Evolutionary conservation across 768 basidiomycete species (phyloP).

Genomic region (Calvatia gigantea): DNA sequence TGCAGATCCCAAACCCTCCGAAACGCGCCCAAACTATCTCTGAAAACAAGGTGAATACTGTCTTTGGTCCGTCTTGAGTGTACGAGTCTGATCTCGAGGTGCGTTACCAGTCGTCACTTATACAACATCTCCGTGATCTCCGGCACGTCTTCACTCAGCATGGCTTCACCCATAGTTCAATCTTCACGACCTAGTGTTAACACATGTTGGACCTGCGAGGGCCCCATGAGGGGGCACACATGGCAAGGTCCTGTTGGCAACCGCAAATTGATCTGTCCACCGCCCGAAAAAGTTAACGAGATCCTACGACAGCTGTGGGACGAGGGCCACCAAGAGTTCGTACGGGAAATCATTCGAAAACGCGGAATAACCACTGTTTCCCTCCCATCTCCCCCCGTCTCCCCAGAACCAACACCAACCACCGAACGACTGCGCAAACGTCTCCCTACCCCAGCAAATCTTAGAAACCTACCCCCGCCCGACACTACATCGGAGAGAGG

Average conservation of each 20-base stretch:
- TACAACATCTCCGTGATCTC: neutral
- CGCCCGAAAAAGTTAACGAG: neutral
- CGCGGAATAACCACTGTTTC: neutral
- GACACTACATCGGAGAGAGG: neutral
- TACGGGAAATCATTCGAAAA: neutral
- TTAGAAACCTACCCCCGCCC: neutral
- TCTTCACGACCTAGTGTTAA: neutral
- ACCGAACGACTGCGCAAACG: neutral
- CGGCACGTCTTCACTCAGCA: neutral
- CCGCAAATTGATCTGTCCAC: constrained; percentile 4
- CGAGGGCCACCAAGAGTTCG: constrained; percentile 8
- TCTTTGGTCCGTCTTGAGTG: constrained; percentile 1
- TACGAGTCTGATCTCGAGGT: neutral
- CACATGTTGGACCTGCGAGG: neutral
- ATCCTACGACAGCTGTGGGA: constrained; percentile 6
- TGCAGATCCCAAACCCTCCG: neutral
- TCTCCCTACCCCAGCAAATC: neutral
- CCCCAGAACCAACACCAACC: neutral
- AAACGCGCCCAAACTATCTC: neutral
- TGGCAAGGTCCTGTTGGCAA: neutral
- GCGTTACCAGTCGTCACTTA: neutral
- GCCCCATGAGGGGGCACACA: constrained; percentile 7
- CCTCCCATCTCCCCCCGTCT: neutral
- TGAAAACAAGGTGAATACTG: neutral
- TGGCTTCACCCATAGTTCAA: neutral